Base-by-base conservation (phyloP, 306 rosid species). In the Malus orientalis region DNA sequence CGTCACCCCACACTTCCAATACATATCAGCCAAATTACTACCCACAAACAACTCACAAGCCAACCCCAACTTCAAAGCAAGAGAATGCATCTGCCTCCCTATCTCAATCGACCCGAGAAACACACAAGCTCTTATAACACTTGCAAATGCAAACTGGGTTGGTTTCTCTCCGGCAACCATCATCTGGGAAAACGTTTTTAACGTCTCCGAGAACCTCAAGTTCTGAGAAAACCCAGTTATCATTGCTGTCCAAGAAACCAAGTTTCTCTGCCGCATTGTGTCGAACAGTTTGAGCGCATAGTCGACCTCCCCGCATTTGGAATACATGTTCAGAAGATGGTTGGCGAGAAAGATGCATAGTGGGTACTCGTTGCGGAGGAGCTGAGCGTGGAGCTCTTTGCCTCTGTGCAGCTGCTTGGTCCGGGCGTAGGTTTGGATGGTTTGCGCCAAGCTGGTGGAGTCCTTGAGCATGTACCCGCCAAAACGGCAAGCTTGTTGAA, bases 241-340 rank as follows among this genome's bases (percentile, higher is more conserved):
- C 89, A 89, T 80, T 15, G 88, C 76, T 0, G 88, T 85, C 90
- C 90, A 87, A 38, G 94, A 85, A 79, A 89, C 88, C 59, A 82
- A 58, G 73, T 89, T 87, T 87, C 90, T 82, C 0, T 78, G 79
- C 12, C 81, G 73, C 90, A 85, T 84, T 87, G 64, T 60, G 64
- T 87, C 86, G 76, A 89, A 89, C 55, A 87, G 58, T 57, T 80
- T 85, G 16, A 78, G 51, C 11, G 93, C 88, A 29, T 74, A 80
- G 15, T 72, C 74, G 54, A 84, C 32, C 25, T 72, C 64, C 57
- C 91, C 91, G 12, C 91, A 83, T 83, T 84, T 83, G 25, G 84
- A 77, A 47, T 89, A 85, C 82, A 87, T 65, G 23, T 78, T 82
- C 60, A 89, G 78, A 10, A 89, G 76, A 69, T 89, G 89, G 75